Conservation (phyloP, 345 rosid genomes). For the Hibiscus mutabilis region DNA sequence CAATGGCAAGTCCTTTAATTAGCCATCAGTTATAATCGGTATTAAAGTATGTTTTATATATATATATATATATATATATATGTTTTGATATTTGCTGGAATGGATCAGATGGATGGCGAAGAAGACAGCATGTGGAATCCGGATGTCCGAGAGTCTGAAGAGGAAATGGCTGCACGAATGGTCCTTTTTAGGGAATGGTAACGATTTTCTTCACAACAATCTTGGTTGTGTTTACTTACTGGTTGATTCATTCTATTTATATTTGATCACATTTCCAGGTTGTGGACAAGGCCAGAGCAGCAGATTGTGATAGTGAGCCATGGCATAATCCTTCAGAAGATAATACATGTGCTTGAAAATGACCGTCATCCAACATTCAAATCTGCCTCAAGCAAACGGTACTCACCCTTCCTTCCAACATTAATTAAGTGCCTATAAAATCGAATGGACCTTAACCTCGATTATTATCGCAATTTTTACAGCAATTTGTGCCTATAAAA, state of each 20-base stretch:
- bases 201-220: neutral
- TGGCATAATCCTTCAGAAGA: conserved; percentile 52
- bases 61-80: too few relatives aligned
- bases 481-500: neutral
- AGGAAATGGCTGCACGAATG: conserved; percentile 59
- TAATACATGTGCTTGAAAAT: conserved; percentile 34
- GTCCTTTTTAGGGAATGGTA: conserved; percentile 51
- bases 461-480: too few relatives aligned
- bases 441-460: too few relatives aligned
- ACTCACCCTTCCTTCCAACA: neutral
- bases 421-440: neutral
- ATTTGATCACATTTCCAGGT: conserved; percentile 30
- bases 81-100: neutral
- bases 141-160: conserved; percentile 42
- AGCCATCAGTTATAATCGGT: too few relatives aligned
- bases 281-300: conserved; percentile 66
- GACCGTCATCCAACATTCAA: conserved; percentile 21
- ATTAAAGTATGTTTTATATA: neutral
- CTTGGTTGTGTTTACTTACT: neutral
- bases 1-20: conserved; percentile 44
- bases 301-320: conserved; percentile 75
- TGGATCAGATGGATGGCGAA: conserved; percentile 54
- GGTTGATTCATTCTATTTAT: conserved; percentile 4
- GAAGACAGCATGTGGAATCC: conserved; percentile 60
- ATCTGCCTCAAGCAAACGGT: conserved; percentile 29